Percentiles rank a stretch among this genome's conserved stretches.
These are phyloP conservation scores for Rhazya stricta DNA, from an alignment of 257 asterid genomes.

Conservation along the genomic window DNA sequence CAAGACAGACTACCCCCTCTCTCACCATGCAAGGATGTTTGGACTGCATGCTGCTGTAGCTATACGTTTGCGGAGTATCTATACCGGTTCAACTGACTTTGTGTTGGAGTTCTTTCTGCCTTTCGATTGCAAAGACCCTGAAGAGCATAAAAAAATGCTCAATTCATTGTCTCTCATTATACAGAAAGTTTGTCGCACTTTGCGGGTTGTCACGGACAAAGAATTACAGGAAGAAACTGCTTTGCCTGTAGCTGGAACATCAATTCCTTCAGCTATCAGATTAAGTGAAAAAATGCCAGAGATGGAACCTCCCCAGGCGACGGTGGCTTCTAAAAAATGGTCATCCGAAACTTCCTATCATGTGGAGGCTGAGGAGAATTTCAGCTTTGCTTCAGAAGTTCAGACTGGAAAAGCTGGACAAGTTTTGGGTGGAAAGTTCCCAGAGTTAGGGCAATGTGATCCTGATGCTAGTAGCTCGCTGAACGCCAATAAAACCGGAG, in stretches of 20 bases:
- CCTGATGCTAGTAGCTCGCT: slow-evolving; percentile 33
- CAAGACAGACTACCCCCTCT: slow-evolving; percentile 80
- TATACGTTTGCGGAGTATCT: slow-evolving; percentile 65
- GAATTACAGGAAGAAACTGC: slow-evolving; percentile 61
- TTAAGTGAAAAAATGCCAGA: slow-evolving; percentile 18
- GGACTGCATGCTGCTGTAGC: slow-evolving; percentile 82
- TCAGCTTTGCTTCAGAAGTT: slow-evolving; percentile 24
- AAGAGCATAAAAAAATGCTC: slow-evolving; percentile 63
- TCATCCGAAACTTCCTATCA: slow-evolving; percentile 18
- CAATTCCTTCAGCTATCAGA: slow-evolving; percentile 17
- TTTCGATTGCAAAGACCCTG: slow-evolving; percentile 45
- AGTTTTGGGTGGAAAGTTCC: slow-evolving; percentile 19
- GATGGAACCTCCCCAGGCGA: slow-evolving; percentile 19
- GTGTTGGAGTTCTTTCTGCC: slow-evolving; percentile 91
- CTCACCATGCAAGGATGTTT: slow-evolving; percentile 87
- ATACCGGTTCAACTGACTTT: slow-evolving; percentile 59
- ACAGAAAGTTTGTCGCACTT: slow-evolving; percentile 54
- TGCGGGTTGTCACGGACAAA: slow-evolving; percentile 60
- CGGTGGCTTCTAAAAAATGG: slow-evolving; percentile 19
- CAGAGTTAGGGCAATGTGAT: slow-evolving; percentile 23
- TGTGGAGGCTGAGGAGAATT: slow-evolving; percentile 24
- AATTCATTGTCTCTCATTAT: slow-evolving; percentile 60
- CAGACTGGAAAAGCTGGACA: slow-evolving; percentile 26
- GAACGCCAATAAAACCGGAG: slow-evolving; percentile 33
- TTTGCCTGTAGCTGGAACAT: slow-evolving; percentile 16